phyloP scores from a whole-genome alignment of 345 rosid genomes.

The Lepidium africanum region DNA sequence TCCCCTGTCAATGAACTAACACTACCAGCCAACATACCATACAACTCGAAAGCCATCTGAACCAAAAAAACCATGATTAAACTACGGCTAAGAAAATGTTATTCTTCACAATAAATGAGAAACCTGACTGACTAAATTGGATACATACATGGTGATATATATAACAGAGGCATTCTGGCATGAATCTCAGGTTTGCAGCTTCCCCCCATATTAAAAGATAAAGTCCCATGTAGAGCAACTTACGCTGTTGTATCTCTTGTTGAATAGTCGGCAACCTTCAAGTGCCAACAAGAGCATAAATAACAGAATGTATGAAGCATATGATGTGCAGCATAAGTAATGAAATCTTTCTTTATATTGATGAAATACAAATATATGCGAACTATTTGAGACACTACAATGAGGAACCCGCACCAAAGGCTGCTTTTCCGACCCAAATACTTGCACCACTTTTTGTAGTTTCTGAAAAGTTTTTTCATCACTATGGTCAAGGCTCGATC shows the following conservation, averaged over 20 bases:
- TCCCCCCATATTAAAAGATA: conserved; percentile 97
- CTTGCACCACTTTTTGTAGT: conserved; percentile 69
- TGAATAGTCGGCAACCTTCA: conserved; percentile 89
- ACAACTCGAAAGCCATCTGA: conserved; percentile 37
- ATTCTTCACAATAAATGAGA: not conserved
- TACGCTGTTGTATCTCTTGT: conserved; percentile 91
- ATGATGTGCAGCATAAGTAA: not conserved
- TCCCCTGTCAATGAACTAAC: conserved; percentile 58
- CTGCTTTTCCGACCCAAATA: conserved; percentile 63
- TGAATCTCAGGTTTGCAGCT: conserved; percentile 92
- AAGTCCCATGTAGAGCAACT: conserved; percentile 80
- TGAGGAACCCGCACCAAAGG: conserved; percentile 40
- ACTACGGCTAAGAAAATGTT: not conserved
- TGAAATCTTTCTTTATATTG: not conserved
- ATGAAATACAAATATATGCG: not conserved
- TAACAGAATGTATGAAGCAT: not conserved
- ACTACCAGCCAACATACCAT: conserved; percentile 65
- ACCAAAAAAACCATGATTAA: not conserved
- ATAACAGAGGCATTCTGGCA: conserved; percentile 92
- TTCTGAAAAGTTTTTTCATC: conserved; percentile 57
- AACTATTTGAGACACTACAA: not conserved
- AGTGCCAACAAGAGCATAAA: conserved; percentile 6
- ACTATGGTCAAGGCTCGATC: conserved; percentile 49
- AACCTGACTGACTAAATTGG: not conserved
- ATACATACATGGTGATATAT: conserved; percentile 82